A percentile compares a stretch with the other conserved stretches of the same genome.
These are phyloP conservation scores for Trichoderma reesei DNA, from an alignment of 495 filamentous ascomycete species.

Conservation along the genomic window DNA sequence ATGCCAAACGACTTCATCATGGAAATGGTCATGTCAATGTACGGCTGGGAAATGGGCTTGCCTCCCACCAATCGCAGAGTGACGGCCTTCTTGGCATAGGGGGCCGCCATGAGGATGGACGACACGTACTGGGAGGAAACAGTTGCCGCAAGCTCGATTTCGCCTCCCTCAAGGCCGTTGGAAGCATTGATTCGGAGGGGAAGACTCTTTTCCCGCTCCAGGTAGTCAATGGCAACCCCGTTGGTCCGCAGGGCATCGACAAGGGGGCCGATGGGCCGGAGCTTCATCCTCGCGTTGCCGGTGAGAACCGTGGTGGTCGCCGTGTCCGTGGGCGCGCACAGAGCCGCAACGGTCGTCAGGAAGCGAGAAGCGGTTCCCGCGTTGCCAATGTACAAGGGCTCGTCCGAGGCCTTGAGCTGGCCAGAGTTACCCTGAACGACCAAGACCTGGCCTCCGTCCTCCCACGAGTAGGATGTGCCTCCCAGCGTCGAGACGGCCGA, in stretches of 20 bases:
- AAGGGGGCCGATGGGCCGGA: conserved; percentile 85
- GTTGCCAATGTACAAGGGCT: conserved; percentile 87
- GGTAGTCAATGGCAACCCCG: conserved; percentile 71
- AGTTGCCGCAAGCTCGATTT: conserved; percentile 85
- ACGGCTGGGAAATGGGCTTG: conserved; percentile 91
- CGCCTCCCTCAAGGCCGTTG: conserved; percentile 80
- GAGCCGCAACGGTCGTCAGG: conserved; percentile 81
- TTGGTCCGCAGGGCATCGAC: conserved; percentile 84
- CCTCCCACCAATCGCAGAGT: conserved; percentile 83
- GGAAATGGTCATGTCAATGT: conserved; percentile 96
- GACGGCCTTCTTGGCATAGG: conserved; percentile 88
- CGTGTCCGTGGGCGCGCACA: conserved; percentile 56
- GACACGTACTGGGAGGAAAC: conserved; percentile 97
- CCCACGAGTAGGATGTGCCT: conserved; percentile 91
- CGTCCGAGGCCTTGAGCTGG: conserved; percentile 61
- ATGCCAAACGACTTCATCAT: conserved; percentile 97
- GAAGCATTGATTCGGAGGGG: conserved; percentile 75
- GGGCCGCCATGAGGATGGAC: conserved; percentile 91
- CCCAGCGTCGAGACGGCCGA: conserved; percentile 72
- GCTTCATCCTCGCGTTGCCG: conserved; percentile 94
- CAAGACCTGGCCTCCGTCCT: conserved; percentile 81
- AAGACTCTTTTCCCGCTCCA: conserved; percentile 70
- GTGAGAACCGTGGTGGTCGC: conserved; percentile 65
- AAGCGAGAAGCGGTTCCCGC: conserved; percentile 95
- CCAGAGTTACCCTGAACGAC: conserved; percentile 88